Percentiles rank a stretch among this genome's conserved stretches.
Evolutionary conservation across 257 asterid species (phyloP).

Genomic region (Solanum pinnatisectum): DNA sequence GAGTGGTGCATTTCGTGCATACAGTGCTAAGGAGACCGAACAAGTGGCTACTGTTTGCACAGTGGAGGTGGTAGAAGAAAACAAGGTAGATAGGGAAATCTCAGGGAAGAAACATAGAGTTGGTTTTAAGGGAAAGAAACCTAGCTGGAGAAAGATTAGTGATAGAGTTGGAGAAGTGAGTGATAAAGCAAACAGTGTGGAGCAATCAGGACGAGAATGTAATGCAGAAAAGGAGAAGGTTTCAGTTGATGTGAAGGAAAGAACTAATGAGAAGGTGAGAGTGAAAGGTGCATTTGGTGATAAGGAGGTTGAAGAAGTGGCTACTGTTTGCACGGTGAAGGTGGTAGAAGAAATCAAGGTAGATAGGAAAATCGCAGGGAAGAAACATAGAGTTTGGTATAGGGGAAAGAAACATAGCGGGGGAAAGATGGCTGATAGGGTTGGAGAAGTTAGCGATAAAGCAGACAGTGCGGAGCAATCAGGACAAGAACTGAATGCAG

Average conservation of each 20-base stretch:
- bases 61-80: neutral
- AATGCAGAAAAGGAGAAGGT: neutral
- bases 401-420: neutral
- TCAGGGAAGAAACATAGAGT: conserved; percentile 10
- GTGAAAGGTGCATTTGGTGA: neutral
- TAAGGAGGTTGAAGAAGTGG: neutral
- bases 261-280: neutral
- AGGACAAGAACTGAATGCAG: neutral
- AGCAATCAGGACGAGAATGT: neutral
- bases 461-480: neutral
- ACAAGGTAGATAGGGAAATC: neutral
- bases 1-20: neutral
- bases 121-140: conserved; percentile 3
- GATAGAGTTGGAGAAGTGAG: neutral
- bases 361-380: conserved; percentile 4
- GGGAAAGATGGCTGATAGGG: neutral
- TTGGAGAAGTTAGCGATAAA: neutral
- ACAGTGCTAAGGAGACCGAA: neutral
- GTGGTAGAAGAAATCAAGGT: neutral
- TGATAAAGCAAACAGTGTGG: neutral
- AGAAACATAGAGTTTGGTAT: conserved; percentile 8
- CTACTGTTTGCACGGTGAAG: conserved; percentile 1
- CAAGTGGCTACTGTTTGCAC: neutral
- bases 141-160: neutral
- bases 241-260: neutral